phyloP scores from a whole-genome alignment of 2,329 filamentous ascomycete genomes.

The Fusarium vanettenii region DNA sequence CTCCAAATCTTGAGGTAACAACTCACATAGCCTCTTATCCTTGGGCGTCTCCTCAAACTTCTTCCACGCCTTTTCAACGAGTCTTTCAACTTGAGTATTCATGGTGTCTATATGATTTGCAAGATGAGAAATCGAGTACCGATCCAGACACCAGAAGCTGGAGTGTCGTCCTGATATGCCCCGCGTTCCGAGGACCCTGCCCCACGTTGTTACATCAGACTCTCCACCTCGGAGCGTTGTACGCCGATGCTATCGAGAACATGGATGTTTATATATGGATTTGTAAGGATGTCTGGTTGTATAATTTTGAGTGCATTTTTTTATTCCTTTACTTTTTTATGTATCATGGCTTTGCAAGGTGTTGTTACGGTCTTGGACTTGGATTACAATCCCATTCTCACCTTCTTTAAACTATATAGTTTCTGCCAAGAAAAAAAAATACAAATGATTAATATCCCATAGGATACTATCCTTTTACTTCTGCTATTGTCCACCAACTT shows the following conservation, averaged over 20 bases:
- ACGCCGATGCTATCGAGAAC: neutral
- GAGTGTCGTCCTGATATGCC: slow-evolving; percentile 27
- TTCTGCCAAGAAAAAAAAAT: neutral
- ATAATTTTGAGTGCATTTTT: neutral
- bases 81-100: slow-evolving; percentile 78
- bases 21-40: slow-evolving; percentile 63
- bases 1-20: too few species aligned
- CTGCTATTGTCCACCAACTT: neutral
- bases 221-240: slow-evolving; percentile 21
- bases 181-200: slow-evolving; percentile 30
- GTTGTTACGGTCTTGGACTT: too few species aligned
- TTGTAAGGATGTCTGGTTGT: neutral
- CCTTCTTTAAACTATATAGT: neutral
- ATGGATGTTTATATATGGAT: neutral
- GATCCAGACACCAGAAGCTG: slow-evolving; percentile 1
- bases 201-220: slow-evolving; percentile 43
- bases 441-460: neutral
- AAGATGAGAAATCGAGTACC: neutral
- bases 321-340: neutral
- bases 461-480: neutral
- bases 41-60: slow-evolving; percentile 63
- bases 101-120: slow-evolving; percentile 58
- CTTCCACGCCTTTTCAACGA: slow-evolving; percentile 81
- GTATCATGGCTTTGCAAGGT: neutral
- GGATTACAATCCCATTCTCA: neutral